Conservation (phyloP, 2,329 filamentous ascomycete genomes). For the Hirsutella rhossiliensis region DNA sequence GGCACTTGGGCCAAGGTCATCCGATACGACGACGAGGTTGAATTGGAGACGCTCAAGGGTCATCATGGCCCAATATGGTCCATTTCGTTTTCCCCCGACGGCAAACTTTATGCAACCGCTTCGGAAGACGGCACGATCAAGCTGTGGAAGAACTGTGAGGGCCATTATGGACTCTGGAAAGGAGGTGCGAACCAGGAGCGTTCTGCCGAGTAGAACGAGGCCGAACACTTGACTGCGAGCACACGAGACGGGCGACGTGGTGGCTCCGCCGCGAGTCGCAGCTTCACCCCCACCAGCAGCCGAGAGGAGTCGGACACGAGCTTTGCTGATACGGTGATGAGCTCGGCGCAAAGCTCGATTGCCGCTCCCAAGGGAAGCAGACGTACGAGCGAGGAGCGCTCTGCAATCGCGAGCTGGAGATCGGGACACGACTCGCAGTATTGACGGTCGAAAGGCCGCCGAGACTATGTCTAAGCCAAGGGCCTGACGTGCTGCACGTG, state of each 20-base stretch:
- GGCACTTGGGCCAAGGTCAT: constrained; percentile 97
- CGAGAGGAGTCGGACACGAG: constrained; percentile 2
- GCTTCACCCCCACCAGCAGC: constrained; percentile 7
- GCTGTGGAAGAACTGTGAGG: constrained; percentile 64
- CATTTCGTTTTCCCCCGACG: constrained; percentile 85
- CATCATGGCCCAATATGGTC: constrained; percentile 98
- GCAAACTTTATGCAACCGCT: constrained; percentile 89
- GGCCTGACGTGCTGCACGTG: too few relatives aligned
- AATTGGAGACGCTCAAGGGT: constrained; percentile 88
- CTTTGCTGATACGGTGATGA: neutral
- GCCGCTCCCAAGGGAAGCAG: neutral
- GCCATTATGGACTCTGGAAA: constrained; percentile 52
- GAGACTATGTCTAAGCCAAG: too few relatives aligned
- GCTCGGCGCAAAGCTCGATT: neutral
- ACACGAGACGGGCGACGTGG: constrained; percentile 2
- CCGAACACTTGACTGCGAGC: constrained; percentile 8
- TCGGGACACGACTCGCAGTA: neutral
- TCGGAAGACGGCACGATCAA: constrained; percentile 98
- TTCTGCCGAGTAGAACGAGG: constrained; percentile 22
- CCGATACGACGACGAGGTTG: constrained; percentile 70
- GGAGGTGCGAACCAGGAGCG: constrained; percentile 26
- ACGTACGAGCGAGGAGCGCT: neutral
- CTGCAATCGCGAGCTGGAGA: neutral
- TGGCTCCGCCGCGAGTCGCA: constrained; percentile 2
- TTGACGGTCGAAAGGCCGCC: neutral